Evolutionary conservation across 345 rosid species (phyloP).

Genomic region (Gossypium anomalum): DNA sequence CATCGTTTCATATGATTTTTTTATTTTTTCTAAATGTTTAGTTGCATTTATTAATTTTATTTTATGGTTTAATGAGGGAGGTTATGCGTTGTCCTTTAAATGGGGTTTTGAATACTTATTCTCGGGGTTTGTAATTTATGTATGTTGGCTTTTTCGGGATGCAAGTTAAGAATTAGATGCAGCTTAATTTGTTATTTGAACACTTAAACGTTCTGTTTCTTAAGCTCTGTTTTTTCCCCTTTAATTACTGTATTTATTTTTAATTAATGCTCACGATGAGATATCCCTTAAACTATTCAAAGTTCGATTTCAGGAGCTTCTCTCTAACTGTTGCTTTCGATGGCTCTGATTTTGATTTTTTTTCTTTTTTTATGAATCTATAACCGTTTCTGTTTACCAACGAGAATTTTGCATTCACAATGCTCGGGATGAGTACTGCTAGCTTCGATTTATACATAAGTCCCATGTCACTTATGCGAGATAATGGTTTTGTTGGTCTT

Average conservation of each 20-base stretch:
- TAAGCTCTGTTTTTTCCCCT: neutral
- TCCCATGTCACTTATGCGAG: neutral
- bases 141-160: neutral
- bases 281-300: neutral
- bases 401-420: neutral
- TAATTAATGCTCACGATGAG: neutral
- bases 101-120: neutral
- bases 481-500: neutral
- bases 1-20: neutral
- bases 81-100: neutral
- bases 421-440: neutral
- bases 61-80: neutral
- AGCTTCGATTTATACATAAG: neutral
- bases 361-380: neutral
- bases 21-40: neutral
- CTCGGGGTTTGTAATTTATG: neutral
- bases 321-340: neutral
- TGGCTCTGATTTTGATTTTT: neutral
- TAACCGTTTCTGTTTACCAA: neutral
- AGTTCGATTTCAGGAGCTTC: neutral
- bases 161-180: slow-evolving; percentile 10
- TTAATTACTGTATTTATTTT: neutral
- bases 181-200: neutral
- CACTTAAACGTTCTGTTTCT: neutral
- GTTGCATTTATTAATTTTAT: neutral